A percentile compares a stretch with the other conserved stretches of the same genome.
Evolutionary conservation across 2,329 filamentous ascomycete species (phyloP).

Genomic region (Akanthomyces dipterigenus): DNA sequence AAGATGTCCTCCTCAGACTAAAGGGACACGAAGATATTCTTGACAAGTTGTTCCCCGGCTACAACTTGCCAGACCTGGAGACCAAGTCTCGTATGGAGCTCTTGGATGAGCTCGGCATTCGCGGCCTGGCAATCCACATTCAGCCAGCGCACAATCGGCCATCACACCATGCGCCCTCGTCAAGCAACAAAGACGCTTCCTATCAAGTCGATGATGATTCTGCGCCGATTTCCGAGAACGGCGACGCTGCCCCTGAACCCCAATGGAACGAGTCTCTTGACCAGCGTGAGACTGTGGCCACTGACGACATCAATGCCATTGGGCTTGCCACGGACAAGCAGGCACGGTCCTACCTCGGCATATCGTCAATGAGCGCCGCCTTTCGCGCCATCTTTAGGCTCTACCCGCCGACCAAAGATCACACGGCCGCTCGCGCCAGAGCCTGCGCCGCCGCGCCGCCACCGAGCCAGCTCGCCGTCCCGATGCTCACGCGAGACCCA

Average conservation of each 20-base stretch:
- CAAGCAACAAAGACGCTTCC: not conserved
- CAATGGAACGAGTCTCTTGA: constrained; percentile 24
- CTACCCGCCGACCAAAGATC: constrained; percentile 23
- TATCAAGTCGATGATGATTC: constrained; percentile 16
- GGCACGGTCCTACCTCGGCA: constrained; percentile 54
- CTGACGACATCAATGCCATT: constrained; percentile 27
- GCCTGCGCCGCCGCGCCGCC: constrained; percentile 19
- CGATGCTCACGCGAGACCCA: constrained; percentile 33
- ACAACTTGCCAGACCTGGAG: constrained; percentile 14
- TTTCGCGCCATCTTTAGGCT: constrained; percentile 48
- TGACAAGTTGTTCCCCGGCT: constrained; percentile 18
- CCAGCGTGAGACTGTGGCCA: constrained; percentile 19
- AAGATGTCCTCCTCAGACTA: constrained; percentile 20
- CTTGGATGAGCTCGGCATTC: constrained; percentile 12
- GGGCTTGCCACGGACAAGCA: constrained; percentile 44
- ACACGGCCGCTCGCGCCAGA: constrained; percentile 20
- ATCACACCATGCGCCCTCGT: not conserved
- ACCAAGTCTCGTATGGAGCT: constrained; percentile 19
- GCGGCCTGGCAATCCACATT: not conserved
- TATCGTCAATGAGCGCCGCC: constrained; percentile 57
- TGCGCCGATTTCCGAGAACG: constrained; percentile 21
- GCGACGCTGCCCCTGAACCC: constrained; percentile 21
- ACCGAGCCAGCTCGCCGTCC: constrained; percentile 24
- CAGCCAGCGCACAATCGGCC: not conserved
- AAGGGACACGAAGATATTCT: constrained; percentile 19